Conservation (phyloP, 805 yeast genomes). For the Nadsonia fulvescens region DNA sequence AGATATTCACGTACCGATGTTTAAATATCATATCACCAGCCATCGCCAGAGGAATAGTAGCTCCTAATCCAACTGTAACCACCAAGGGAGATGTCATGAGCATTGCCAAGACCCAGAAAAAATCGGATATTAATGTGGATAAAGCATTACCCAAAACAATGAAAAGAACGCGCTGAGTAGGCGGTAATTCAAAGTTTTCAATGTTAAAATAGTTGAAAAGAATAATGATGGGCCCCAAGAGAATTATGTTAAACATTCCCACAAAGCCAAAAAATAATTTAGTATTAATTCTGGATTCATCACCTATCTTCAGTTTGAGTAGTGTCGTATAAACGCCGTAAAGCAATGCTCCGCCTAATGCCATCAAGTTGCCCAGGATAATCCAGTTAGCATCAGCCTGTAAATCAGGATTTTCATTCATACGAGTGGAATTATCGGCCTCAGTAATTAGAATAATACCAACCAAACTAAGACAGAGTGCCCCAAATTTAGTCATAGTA, state of each 20-base stretch:
- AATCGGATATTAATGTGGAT: constrained; percentile 74
- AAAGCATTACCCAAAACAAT: constrained; percentile 48
- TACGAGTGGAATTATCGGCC: constrained; percentile 17
- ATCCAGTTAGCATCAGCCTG: too few relatives aligned
- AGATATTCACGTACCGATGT: constrained; percentile 37
- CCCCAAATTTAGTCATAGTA: constrained; percentile 44
- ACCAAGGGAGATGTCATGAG: constrained; percentile 83
- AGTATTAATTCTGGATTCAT: constrained; percentile 69
- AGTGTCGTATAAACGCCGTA: constrained; percentile 85
- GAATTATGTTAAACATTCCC: constrained; percentile 59
- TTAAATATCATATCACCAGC: constrained; percentile 70
- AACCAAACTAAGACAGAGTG: constrained; percentile 49
- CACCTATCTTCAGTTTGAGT: constrained; percentile 51
- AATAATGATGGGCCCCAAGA: constrained; percentile 70
- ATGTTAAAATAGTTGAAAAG: constrained; percentile 42
- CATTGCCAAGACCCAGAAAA: constrained; percentile 93
- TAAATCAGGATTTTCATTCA: too few relatives aligned
- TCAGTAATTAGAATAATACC: constrained; percentile 73
- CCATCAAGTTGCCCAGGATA: constrained; percentile 59
- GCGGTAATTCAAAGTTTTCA: constrained; percentile 62
- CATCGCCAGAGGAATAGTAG: constrained; percentile 91
- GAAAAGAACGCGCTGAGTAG: constrained; percentile 28
- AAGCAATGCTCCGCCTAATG: constrained; percentile 69
- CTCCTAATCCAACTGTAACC: constrained; percentile 84
- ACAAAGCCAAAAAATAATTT: constrained; percentile 88